phyloP scores from a whole-genome alignment of 2,329 filamentous ascomycete species.

The Epichloe elymi region DNA sequence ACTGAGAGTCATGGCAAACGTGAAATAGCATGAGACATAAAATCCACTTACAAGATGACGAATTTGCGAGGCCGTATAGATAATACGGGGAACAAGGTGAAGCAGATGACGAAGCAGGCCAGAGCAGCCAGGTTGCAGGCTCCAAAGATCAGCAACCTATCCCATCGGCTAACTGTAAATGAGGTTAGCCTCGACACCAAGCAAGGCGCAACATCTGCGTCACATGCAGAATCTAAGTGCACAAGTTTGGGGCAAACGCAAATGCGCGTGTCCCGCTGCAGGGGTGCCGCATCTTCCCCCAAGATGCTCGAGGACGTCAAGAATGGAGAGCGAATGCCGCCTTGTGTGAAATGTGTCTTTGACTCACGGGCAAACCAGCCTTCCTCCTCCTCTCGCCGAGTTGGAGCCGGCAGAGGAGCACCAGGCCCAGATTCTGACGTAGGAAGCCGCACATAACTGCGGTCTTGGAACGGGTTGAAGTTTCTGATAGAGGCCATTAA shows the following conservation, averaged over 20 bases:
- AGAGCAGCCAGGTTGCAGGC: slow-evolving; percentile 82
- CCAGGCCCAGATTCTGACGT: slow-evolving; percentile 63
- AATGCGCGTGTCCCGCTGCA: slow-evolving; percentile 35
- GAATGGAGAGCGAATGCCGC: not conserved
- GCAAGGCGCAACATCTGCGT: slow-evolving; percentile 30
- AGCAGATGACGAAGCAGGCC: slow-evolving; percentile 87
- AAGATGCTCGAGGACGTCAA: slow-evolving; percentile 12
- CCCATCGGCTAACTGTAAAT: slow-evolving; percentile 82
- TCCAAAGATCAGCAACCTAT: slow-evolving; percentile 82
- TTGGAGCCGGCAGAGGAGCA: slow-evolving; percentile 74
- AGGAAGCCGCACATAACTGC: slow-evolving; percentile 82
- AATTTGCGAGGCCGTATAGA: slow-evolving; percentile 80
- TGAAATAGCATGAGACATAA: slow-evolving; percentile 7
- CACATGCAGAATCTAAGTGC: slow-evolving; percentile 26
- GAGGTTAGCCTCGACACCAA: slow-evolving; percentile 23
- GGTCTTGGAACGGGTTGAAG: slow-evolving; percentile 74
- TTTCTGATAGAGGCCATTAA: slow-evolving; percentile 71
- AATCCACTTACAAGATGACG: slow-evolving; percentile 76
- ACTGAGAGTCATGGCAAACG: slow-evolving; percentile 3
- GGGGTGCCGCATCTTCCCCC: slow-evolving; percentile 19
- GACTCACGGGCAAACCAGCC: slow-evolving; percentile 88
- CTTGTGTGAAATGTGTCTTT: slow-evolving; percentile 1
- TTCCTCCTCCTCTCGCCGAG: slow-evolving; percentile 83
- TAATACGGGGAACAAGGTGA: slow-evolving; percentile 76
- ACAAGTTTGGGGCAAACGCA: slow-evolving; percentile 17